A percentile compares a stretch with the other conserved stretches of the same genome.
Conservation (phyloP, 2,329 filamentous ascomycete species). For the Pseudocercospora crystallina region DNA sequence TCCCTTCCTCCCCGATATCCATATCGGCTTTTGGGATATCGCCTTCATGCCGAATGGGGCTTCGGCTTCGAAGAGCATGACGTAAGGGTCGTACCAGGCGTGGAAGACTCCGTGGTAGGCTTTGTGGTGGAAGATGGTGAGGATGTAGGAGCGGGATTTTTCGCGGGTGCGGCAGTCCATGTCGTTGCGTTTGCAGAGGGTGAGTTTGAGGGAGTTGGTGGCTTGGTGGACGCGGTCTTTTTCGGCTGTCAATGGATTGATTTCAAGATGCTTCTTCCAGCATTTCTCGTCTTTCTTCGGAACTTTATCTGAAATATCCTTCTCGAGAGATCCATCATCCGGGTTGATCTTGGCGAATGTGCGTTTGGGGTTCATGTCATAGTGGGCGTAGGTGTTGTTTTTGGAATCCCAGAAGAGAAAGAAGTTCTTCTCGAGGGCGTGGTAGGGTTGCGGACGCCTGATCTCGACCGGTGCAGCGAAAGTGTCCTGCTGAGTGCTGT, state of each 20-base stretch:
- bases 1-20: constrained; percentile 53
- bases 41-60: constrained; percentile 54
- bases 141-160: constrained; percentile 53
- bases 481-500: constrained; percentile 25
- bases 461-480: constrained; percentile 53
- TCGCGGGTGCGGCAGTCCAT: constrained; percentile 43
- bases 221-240: constrained; percentile 56
- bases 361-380: constrained; percentile 53
- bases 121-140: constrained; percentile 59
- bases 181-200: constrained; percentile 54
- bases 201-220: constrained; percentile 59
- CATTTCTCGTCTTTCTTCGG: constrained; percentile 23
- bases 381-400: constrained; percentile 52
- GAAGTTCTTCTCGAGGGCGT: constrained; percentile 60
- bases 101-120: constrained; percentile 47
- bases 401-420: constrained; percentile 60
- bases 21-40: constrained; percentile 53
- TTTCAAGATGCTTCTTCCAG: not conserved
- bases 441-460: constrained; percentile 49
- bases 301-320: constrained; percentile 48
- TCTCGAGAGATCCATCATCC: constrained; percentile 38
- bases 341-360: constrained; percentile 48
- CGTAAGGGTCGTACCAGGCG: constrained; percentile 57
- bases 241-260: not conserved
- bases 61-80: constrained; percentile 51